These are phyloP conservation scores for Wallacemonas sp. DNA, from an alignment of 208 protist species.

Conservation along the genomic window DNA sequence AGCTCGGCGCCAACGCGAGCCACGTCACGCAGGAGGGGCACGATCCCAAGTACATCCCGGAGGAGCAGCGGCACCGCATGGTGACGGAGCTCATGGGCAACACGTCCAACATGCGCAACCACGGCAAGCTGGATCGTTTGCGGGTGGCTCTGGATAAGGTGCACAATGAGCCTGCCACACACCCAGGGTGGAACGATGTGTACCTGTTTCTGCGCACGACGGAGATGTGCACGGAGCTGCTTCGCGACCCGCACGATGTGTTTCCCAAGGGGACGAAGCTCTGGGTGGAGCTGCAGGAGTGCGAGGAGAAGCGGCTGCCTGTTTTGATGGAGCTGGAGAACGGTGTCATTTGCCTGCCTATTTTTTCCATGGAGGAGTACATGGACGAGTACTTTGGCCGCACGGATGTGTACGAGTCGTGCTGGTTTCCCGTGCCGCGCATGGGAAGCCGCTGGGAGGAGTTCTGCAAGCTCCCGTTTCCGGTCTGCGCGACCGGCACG, in stretches of 20 bases:
- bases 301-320: constrained; percentile 79
- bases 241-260: constrained; percentile 49
- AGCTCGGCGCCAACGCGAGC: constrained; percentile 57
- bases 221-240: constrained; percentile 83
- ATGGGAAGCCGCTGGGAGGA: constrained; percentile 72
- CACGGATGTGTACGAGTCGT: constrained; percentile 70
- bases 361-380: constrained; percentile 91
- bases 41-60: constrained; percentile 72
- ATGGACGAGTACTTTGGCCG: constrained; percentile 79
- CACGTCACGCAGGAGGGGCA: constrained; percentile 49
- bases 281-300: constrained; percentile 85
- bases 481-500: constrained; percentile 67
- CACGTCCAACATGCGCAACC: constrained; percentile 58
- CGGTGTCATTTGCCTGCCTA: constrained; percentile 80
- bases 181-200: constrained; percentile 77
- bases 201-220: constrained; percentile 90
- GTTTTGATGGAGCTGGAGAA: constrained; percentile 73
- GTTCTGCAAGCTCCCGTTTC: constrained; percentile 83
- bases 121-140: constrained; percentile 80
- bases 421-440: constrained; percentile 88
- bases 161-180: constrained; percentile 41
- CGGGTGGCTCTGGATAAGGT: constrained; percentile 66
- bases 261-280: constrained; percentile 83
- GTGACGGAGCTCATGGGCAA: constrained; percentile 62
- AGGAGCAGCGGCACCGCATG: constrained; percentile 72